Base-by-base conservation (phyloP, 495 filamentous ascomycete genomes). In the Parathielavia hyrcaniae region DNA sequence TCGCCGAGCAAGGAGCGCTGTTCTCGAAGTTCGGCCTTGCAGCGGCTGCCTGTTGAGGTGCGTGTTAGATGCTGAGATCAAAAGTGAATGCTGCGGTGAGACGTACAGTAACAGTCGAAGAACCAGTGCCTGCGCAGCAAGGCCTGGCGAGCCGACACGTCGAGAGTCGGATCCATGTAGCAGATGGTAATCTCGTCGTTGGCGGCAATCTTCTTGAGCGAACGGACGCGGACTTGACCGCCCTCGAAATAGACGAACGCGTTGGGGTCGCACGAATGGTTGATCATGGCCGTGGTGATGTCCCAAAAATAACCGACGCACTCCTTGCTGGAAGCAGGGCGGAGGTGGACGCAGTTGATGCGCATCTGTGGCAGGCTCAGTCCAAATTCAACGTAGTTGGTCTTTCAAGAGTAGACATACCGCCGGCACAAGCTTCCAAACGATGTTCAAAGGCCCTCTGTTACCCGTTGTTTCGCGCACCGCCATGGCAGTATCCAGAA, bases 201-300 rank as follows among this genome's bases (percentile, higher is more conserved):
- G 23, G 77, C 70, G 7, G 73, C 61, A 55, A 69, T 78, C 26
- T 58, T 55, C 35, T 59, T 70, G 7, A 80, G 62, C 2, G 73
- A 67, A 13, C 78, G 69, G 14, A 81, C 55, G 0, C 67, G 61
- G 5, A 79, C 54, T 32, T 68, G 41, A 1, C 58, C 60, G 16
- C 78, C 81, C 51, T 87, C 81, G 62, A 87, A 86, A 14, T 81
- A 76, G 35, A 87, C 75, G 14, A 79, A 73, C n/a, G 82, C 76
- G 58, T 88, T 91, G 32, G 84, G 84, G 38, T 78, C 73, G 69
- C 88, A 90, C 51, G 81, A 86, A 71, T 91, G 88, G 67, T 90
- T 90, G 62, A 85, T 77, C 12, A 77, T 63, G 40, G 80, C 73
- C 0, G 80, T 77, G 6, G 79, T 68, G 1, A 82, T 75, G 53